Evolutionary conservation across 1,139 yeast genomes (phyloP).

Genomic region (Geotrichum europaeum): DNA sequence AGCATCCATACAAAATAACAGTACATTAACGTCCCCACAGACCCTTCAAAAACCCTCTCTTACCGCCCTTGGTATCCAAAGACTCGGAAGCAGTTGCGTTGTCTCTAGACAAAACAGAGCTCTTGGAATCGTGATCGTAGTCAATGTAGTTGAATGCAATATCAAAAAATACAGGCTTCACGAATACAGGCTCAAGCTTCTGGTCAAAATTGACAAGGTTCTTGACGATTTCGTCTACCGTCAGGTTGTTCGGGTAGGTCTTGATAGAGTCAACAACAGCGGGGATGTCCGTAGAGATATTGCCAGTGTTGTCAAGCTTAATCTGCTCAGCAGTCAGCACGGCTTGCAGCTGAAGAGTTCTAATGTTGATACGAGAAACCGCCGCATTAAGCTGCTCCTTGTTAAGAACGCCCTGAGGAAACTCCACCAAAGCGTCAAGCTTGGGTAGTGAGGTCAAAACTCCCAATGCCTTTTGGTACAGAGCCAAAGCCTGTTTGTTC

Average conservation of each 20-base stretch:
- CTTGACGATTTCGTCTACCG: slow-evolving; percentile 37
- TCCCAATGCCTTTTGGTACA: slow-evolving; percentile 40
- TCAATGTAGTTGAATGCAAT: slow-evolving; percentile 76
- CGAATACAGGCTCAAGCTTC: slow-evolving; percentile 50
- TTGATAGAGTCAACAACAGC: slow-evolving; percentile 48
- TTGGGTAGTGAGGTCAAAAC: slow-evolving; percentile 20
- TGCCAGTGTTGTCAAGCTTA: neutral
- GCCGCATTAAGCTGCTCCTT: neutral
- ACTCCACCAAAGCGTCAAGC: slow-evolving; percentile 22
- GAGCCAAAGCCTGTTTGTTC: slow-evolving; percentile 51
- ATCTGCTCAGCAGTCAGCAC: slow-evolving; percentile 11
- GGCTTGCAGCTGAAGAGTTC: slow-evolving; percentile 11
- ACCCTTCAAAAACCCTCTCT: slow-evolving; percentile 14
- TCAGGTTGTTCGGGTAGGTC: slow-evolving; percentile 32
- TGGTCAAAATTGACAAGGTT: slow-evolving; percentile 47
- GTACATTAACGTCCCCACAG: slow-evolving; percentile 14
- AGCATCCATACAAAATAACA: neutral
- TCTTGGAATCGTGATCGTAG: slow-evolving; percentile 32
- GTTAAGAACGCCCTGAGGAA: slow-evolving; percentile 32
- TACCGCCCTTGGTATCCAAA: neutral
- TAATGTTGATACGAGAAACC: neutral
- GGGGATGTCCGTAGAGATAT: slow-evolving; percentile 5
- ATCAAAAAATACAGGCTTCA: slow-evolving; percentile 87
- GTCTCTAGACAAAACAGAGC: neutral
- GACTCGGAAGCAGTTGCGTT: neutral